phyloP scores from a whole-genome alignment of 306 rosid genomes.

The Mimosa pudica region DNA sequence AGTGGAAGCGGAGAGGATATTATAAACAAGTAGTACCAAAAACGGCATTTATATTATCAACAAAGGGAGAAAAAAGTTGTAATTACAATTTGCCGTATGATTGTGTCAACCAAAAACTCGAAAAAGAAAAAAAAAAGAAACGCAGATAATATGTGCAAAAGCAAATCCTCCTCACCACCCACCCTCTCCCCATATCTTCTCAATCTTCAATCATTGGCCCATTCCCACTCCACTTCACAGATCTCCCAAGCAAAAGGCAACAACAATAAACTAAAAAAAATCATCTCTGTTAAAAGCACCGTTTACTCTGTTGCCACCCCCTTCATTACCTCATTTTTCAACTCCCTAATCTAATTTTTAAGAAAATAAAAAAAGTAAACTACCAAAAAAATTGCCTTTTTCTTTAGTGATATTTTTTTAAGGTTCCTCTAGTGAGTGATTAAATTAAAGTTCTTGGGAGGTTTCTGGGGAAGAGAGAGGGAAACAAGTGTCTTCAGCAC shows the following conservation, averaged over 20 bases:
- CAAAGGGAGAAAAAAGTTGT: not conserved
- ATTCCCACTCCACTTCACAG: constrained; percentile 8
- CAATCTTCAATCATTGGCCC: not conserved
- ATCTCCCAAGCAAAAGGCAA: constrained; percentile 2
- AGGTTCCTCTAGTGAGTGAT: not conserved
- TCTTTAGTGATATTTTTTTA: not conserved
- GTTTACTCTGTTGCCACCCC: not conserved
- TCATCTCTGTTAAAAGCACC: constrained; percentile 13
- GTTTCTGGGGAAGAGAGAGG: constrained; percentile 60
- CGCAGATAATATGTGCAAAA: constrained; percentile 37
- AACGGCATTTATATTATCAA: constrained; percentile 38
- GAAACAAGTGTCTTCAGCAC: constrained; percentile 90
- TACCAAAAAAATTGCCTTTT: not conserved
- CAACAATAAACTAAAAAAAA: not conserved
- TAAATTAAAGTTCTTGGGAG: constrained; percentile 41
- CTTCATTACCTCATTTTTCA: not conserved
- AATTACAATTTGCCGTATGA: constrained; percentile 50
- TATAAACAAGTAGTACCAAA: not conserved
- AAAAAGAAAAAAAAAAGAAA: not conserved
- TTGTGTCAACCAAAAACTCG: not conserved
- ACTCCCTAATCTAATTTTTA: not conserved
- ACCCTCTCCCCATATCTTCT: not conserved
- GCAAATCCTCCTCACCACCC: constrained; percentile 18
- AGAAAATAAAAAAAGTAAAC: not conserved
- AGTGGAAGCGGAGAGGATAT: not conserved